Conservation (phyloP, 2,329 filamentous ascomycete genomes). For the Penicillium sp. region DNA sequence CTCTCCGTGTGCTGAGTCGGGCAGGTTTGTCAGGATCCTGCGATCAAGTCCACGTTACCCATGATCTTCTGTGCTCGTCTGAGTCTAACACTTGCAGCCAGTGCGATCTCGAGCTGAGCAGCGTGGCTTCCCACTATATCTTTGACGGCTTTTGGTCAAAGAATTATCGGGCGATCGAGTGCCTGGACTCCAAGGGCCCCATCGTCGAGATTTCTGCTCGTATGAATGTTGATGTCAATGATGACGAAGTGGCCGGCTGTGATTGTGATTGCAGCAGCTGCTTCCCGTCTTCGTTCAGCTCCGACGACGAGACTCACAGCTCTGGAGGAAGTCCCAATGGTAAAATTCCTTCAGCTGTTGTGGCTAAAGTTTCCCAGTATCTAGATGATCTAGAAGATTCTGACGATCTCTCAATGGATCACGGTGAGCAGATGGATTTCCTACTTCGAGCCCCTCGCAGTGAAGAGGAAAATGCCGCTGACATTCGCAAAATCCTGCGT, state of each 20-base stretch:
- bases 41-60: constrained; percentile 3
- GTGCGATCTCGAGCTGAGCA: constrained; percentile 15
- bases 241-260: background rate
- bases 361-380: background rate
- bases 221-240: constrained; percentile 2
- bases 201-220: constrained; percentile 9
- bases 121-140: background rate
- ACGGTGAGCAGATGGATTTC: background rate
- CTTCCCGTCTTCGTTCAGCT: background rate
- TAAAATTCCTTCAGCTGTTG: background rate
- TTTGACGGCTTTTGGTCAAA: background rate
- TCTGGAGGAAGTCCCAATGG: background rate
- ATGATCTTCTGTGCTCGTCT: constrained; percentile 14
- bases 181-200: background rate
- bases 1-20: constrained; percentile 13
- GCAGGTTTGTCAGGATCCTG: constrained; percentile 5
- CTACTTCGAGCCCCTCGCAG: background rate
- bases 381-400: background rate
- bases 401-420: background rate
- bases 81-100: constrained; percentile 9
- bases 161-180: constrained; percentile 6
- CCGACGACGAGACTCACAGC: background rate
- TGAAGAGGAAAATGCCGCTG: background rate
- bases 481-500: background rate
- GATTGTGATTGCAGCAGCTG: background rate